Conservation (phyloP, 768 basidiomycete species). For the Chlorophyllum brunneum region DNA sequence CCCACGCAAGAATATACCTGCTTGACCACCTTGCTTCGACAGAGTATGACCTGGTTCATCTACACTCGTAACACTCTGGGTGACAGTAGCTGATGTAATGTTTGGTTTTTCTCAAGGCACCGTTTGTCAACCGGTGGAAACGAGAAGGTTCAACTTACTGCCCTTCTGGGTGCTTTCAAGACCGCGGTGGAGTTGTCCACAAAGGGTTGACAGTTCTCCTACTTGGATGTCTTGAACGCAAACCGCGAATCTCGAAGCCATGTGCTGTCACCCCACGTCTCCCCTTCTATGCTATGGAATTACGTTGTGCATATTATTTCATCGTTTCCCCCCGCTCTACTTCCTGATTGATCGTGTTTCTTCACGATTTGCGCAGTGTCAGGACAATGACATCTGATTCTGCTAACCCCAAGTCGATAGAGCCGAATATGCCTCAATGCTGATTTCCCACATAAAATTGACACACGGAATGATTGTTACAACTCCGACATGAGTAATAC, state of each 20-base stretch:
- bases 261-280: background rate
- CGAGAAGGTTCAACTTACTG: conserved; percentile 93
- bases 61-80: background rate
- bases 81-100: background rate
- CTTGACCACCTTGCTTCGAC: conserved; percentile 92
- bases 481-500: too few relatives aligned
- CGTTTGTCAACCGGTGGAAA: conserved; percentile 88
- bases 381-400: too few relatives aligned
- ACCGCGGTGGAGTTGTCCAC: conserved; percentile 78
- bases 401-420: too few relatives aligned
- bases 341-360: conserved; percentile 4
- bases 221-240: background rate
- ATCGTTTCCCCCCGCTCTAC: background rate
- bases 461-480: too few relatives aligned
- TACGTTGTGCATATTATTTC: background rate
- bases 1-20: conserved; percentile 84
- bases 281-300: background rate
- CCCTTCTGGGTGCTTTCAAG: conserved; percentile 90
- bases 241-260: background rate
- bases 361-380: background rate
- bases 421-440: too few relatives aligned
- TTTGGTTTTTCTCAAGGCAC: conserved; percentile 50
- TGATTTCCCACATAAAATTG: too few relatives aligned
- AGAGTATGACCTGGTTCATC: conserved; percentile 58
- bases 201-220: conserved; percentile 23